Evolutionary conservation across 257 asterid genomes (phyloP).

Genomic region (Salvia hispanica): DNA sequence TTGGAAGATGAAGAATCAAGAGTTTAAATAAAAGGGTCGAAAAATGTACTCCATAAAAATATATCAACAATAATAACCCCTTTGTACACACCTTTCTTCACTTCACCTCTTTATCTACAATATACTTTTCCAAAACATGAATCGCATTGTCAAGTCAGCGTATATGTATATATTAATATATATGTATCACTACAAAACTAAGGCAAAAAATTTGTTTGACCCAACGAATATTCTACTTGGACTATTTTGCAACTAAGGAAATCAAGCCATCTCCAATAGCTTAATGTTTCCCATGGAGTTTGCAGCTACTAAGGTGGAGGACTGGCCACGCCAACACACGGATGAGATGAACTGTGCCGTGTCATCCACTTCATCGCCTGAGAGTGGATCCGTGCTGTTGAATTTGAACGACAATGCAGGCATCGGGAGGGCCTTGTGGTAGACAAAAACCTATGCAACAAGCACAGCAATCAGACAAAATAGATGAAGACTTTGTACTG

Average conservation of each 20-base stretch:
- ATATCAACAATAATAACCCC: constrained; percentile 30
- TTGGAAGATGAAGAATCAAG: neutral
- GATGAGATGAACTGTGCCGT: constrained; percentile 86
- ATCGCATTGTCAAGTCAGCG: constrained; percentile 23
- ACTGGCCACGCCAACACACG: constrained; percentile 92
- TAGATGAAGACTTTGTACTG: neutral
- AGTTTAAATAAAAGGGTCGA: neutral
- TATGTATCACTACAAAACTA: constrained; percentile 32
- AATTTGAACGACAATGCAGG: constrained; percentile 78
- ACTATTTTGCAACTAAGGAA: neutral
- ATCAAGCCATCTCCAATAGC: constrained; percentile 87
- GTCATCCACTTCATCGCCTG: constrained; percentile 76
- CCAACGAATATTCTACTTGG: constrained; percentile 19
- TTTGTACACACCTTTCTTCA: constrained; percentile 13
- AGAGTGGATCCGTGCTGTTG: constrained; percentile 60
- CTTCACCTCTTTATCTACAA: constrained; percentile 36
- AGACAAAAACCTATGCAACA: constrained; percentile 65
- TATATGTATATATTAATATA: neutral
- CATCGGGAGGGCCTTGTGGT: constrained; percentile 91
- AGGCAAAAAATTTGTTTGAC: constrained; percentile 35
- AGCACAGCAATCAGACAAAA: neutral
- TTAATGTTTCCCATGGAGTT: constrained; percentile 92
- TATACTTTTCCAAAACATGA: constrained; percentile 33
- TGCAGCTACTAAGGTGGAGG: constrained; percentile 88
- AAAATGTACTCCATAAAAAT: constrained; percentile 42